Conservation (phyloP, 2,329 filamentous ascomycete genomes). For the Sporothrix curviconia region DNA sequence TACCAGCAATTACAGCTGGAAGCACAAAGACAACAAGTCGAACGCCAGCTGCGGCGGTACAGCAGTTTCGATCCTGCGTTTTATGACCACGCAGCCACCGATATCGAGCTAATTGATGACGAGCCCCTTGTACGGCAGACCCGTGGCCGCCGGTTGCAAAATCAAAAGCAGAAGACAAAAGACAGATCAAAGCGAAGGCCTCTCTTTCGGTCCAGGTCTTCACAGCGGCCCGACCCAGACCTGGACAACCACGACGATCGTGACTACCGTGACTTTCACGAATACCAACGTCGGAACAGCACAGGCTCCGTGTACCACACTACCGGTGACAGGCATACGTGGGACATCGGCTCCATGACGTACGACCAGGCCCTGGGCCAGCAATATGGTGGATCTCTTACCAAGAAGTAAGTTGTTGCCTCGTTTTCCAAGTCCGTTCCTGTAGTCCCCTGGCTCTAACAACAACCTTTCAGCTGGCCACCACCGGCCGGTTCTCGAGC, state of each 20-base stretch:
- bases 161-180: background rate
- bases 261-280: background rate
- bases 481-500: slow-evolving; percentile 28
- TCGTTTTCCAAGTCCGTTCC: background rate
- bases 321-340: slow-evolving; percentile 2
- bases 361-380: slow-evolving; percentile 24
- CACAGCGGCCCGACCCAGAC: background rate
- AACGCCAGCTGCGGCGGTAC: background rate
- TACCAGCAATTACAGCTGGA: background rate
- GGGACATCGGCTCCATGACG: slow-evolving; percentile 25
- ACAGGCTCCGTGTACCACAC: slow-evolving; percentile 23
- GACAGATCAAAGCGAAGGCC: background rate
- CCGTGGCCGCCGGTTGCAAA: slow-evolving; percentile 16
- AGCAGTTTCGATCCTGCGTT: background rate
- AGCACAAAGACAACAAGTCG: slow-evolving; percentile 1
- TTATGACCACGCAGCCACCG: background rate
- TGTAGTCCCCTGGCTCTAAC: too few species aligned
- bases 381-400: slow-evolving; percentile 23
- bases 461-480: slow-evolving; percentile 26
- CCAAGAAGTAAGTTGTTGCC: slow-evolving; percentile 25
- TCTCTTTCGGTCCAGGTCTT: slow-evolving; percentile 6
- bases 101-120: background rate
- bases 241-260: background rate
- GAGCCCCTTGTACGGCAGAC: background rate
- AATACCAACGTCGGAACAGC: slow-evolving; percentile 25